phyloP scores from a whole-genome alignment of 805 yeast species.

The Yamadazyma kitorensis region DNA sequence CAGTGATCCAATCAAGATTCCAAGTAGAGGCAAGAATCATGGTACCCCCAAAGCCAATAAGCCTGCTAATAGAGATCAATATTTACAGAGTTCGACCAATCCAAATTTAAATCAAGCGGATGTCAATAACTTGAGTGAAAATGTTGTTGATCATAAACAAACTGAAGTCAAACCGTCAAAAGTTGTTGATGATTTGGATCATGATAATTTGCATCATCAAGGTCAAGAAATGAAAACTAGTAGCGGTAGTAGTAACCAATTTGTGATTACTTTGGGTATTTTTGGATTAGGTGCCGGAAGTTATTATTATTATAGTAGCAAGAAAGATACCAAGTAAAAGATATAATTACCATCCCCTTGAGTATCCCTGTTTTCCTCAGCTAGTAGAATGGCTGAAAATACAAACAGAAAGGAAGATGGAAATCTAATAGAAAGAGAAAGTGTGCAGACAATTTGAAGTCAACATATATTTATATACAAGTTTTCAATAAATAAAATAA shows the following conservation, averaged over 20 bases:
- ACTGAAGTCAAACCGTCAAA: conserved; percentile 28
- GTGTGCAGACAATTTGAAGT: not conserved
- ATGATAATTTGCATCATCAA: conserved; percentile 23
- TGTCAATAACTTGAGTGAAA: conserved; percentile 35
- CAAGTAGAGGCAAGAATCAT: not conserved
- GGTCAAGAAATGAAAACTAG: conserved; percentile 12
- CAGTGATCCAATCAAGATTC: conserved; percentile 33
- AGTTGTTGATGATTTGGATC: conserved; percentile 38
- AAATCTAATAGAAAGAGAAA: not conserved
- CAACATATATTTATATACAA: conserved; percentile 1
- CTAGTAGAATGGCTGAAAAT: too few species aligned
- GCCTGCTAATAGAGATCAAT: conserved; percentile 38
- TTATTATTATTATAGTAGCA: conserved; percentile 18
- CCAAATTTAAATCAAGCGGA: conserved; percentile 37
- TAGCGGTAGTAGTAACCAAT: conserved; percentile 6
- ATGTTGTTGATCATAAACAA: conserved; percentile 34
- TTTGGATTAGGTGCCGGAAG: conserved; percentile 31
- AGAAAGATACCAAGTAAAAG: conserved; percentile 4
- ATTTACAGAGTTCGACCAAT: conserved; percentile 39
- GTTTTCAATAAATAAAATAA: too few species aligned
- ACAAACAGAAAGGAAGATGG: too few species aligned
- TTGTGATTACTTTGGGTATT: conserved; percentile 19
- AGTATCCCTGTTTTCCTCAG: too few species aligned
- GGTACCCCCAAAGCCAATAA: conserved; percentile 17
- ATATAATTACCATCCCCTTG: too few species aligned